Conservation (phyloP, 1,139 yeast genomes). For the Pichia sp. region DNA sequence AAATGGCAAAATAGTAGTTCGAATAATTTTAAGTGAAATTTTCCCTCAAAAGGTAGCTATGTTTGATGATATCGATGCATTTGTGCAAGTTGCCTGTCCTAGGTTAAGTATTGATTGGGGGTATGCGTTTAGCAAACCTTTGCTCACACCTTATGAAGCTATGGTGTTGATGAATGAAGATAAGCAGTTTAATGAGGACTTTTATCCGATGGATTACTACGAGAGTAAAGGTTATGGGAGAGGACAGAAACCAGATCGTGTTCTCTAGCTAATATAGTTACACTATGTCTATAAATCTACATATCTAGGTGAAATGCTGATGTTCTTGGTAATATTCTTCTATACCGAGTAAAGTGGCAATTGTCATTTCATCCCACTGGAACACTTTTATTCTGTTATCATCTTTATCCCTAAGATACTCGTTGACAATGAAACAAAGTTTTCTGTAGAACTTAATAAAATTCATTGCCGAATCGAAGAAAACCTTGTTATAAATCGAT, state of each 20-base stretch:
- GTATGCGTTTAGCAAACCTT: slow-evolving; percentile 88
- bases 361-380: slow-evolving; percentile 54
- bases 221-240: slow-evolving; percentile 90
- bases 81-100: slow-evolving; percentile 98
- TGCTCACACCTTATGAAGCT: slow-evolving; percentile 93
- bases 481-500: slow-evolving; percentile 50
- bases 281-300: background rate
- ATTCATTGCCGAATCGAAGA: slow-evolving; percentile 43
- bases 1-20: slow-evolving; percentile 66
- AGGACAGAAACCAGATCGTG: slow-evolving; percentile 56
- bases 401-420: slow-evolving; percentile 36
- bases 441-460: slow-evolving; percentile 52
- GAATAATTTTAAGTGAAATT: slow-evolving; percentile 84
- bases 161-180: slow-evolving; percentile 83
- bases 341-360: slow-evolving; percentile 63
- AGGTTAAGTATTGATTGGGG: slow-evolving; percentile 98
- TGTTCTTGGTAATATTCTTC: slow-evolving; percentile 34
- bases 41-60: slow-evolving; percentile 91
- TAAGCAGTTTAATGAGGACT: slow-evolving; percentile 56
- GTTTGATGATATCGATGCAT: slow-evolving; percentile 91
- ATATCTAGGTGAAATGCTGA: background rate
- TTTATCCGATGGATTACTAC: slow-evolving; percentile 96
- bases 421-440: slow-evolving; percentile 38
- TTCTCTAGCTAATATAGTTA: background rate
- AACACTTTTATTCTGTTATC: slow-evolving; percentile 31